Conservation (phyloP, 495 filamentous ascomycete genomes). For the Penicillium arizonense region DNA sequence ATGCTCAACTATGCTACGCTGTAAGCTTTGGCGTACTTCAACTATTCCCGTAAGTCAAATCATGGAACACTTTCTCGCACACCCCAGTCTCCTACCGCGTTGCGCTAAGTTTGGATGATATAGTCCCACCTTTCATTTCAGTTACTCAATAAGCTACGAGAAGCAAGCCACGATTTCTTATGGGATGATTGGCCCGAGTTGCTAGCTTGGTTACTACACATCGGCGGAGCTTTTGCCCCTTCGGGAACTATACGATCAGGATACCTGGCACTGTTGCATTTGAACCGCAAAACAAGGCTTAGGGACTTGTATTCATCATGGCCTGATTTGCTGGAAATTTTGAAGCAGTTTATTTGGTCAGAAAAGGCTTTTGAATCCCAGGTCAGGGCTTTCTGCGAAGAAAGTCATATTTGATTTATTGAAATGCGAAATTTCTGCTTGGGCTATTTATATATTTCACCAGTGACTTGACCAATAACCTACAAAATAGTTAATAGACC, state of each 20-base stretch:
- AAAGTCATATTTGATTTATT: neutral
- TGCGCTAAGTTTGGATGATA: neutral
- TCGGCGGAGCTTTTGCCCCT: conserved; percentile 39
- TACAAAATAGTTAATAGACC: no score
- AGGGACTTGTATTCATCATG: conserved; percentile 18
- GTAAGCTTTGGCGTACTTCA: conserved; percentile 34
- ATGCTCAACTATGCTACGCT: conserved; percentile 36
- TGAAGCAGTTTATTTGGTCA: conserved; percentile 40
- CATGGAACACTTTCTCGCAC: neutral
- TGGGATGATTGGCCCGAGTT: conserved; percentile 30
- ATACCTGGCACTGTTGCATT: conserved; percentile 27
- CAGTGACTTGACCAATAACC: no score
- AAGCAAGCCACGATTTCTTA: conserved; percentile 16
- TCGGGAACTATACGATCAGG: conserved; percentile 24
- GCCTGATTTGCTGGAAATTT: conserved; percentile 22
- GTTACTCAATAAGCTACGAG: conserved; percentile 29
- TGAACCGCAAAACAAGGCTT: conserved; percentile 8
- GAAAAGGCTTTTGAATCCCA: conserved; percentile 33
- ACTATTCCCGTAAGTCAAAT: conserved; percentile 30
- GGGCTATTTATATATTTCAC: no score
- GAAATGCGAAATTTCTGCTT: no score
- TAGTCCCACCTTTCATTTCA: conserved; percentile 35
- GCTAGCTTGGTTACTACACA: conserved; percentile 35
- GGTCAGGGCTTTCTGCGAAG: conserved; percentile 30
- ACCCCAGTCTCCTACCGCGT: neutral